Evolutionary conservation across 306 rosid species (phyloP), one percentile per base, ranked within the genome.

Genomic region (Trifolium dubium): DNA sequence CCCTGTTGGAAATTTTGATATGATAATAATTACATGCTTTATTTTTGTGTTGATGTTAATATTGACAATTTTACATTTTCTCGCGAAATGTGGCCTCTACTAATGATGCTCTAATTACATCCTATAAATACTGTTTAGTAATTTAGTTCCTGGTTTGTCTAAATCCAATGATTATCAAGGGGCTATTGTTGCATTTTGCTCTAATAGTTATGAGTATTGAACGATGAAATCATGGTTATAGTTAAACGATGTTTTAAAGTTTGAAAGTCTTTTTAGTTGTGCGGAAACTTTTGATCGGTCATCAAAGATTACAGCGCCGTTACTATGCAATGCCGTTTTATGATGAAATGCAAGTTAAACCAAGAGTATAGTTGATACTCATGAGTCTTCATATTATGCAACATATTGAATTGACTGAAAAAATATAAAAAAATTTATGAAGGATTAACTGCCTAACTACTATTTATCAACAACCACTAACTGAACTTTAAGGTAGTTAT

Each of bases 1-100:
- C n/a, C 17, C 50, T 39, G 23, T 53, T 62, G 18, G 31, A 80
- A 63, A 32, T 4, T 75, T 75, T 80, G 63, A 77, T 69, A 54
- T 8, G 40, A 77, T 23, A 43, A 80, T 63, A 66, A 58, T 39
- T 53, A 51, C 62, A 61, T 69, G 46, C 18, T 53, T 62, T 11
- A 8, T 23, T 50, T 70, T 55, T 47, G 19, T 13, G 34, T 61
- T 60, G 47, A n/a, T 80, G 39, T 59, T 47, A 32, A 19, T 63
- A 51, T 54, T 43, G 34, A 43, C 17, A 30, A 55, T 15, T 35
- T 37, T 69, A 39, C 61, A 37, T 63, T 61, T 63, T 23, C 30
- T 63, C 4, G 17, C 17, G 61, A 50, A 43, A 30, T 15, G 18
- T 31, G 49, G 17, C 46, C n/a, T 15, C 55, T n/a, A 8, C 0